Evolutionary conservation across 139 green algal species (phyloP), one percentile per base, ranked within the genome.

Genomic region (Spirogloea muscicola): DNA sequence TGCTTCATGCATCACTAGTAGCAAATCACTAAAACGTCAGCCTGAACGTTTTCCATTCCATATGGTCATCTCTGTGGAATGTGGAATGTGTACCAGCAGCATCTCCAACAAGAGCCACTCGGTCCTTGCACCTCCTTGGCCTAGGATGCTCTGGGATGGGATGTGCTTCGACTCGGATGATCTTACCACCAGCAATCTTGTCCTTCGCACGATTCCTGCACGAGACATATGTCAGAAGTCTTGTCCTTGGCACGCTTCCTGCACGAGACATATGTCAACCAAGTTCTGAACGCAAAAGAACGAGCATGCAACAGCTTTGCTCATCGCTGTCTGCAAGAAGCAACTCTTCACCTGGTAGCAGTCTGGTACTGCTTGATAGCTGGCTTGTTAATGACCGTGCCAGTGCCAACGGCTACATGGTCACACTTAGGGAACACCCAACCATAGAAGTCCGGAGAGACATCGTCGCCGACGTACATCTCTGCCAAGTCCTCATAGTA

Each of bases 381-480:
- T 7, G 91, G 96, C 91, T 99, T 99, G 91, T 99, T 98, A 72
- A 99, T 88, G 0, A 99, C 94, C 3, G 94, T 99, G 65, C 94
- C 94, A 1, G 94, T 99, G 77, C 94, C 94, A 0, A 99, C 94
- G 37, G 94, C 94, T 39, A 99, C 94, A 84, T 99, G 94, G 88
- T 98, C 94, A 79, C 97, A 99, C 90, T 98, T 98, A 75, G 94
- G 94, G 86, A 99, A 99, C 82, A 99, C 93, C 93, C 93, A 98
- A 82, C 93, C 94, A 73, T 99, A 99, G 85, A 99, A 99, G 87
- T 99, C 94, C 34, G 51, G 51, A 21, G 92, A 97, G 33, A 99
- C 94, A 73, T 99, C 94, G 70, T 99, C 94, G 39, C 94, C 94
- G 13, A 99, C 94, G 76, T 99, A 98, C 94, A 99, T 99, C 91